These are phyloP conservation scores for Rhizopogon parksii DNA, from an alignment of 1,284 basidiomycete genomes.

Conservation along the genomic window DNA sequence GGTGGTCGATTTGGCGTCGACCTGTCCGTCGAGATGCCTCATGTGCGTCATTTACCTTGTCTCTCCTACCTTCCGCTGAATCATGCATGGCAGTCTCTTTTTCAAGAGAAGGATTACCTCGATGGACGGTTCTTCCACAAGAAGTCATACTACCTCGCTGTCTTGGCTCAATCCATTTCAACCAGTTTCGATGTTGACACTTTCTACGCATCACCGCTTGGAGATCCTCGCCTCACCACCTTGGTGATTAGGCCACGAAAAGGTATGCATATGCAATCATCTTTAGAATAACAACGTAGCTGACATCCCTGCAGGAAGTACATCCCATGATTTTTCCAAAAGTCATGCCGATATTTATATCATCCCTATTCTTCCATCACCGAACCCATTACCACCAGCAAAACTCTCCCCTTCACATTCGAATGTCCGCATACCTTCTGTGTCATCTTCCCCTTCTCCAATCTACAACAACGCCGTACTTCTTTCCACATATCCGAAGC, in stretches of 20 bases:
- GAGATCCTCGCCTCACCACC: slow-evolving; percentile 64
- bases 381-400: slow-evolving; percentile 54
- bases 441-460: slow-evolving; percentile 47
- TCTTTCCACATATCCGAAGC: slow-evolving; percentile 55
- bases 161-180: slow-evolving; percentile 63
- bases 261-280: slow-evolving; percentile 34
- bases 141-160: slow-evolving; percentile 84
- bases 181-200: slow-evolving; percentile 47
- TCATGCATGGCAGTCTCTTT: slow-evolving; percentile 48
- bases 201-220: slow-evolving; percentile 52
- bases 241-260: slow-evolving; percentile 54
- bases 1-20: slow-evolving; percentile 68
- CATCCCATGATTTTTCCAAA: slow-evolving; percentile 58
- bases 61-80: slow-evolving; percentile 1
- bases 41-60: slow-evolving; percentile 43
- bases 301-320: slow-evolving; percentile 35
- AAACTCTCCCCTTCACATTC: slow-evolving; percentile 73
- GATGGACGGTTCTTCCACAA: slow-evolving; percentile 92
- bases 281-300: slow-evolving; percentile 16
- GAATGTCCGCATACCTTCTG: slow-evolving; percentile 49
- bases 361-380: slow-evolving; percentile 57
- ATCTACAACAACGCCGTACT: slow-evolving; percentile 78
- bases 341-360: slow-evolving; percentile 68
- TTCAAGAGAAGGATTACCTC: slow-evolving; percentile 94
- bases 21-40: slow-evolving; percentile 82